Percentiles rank a stretch among this genome's conserved stretches.
Conservation (phyloP, 2,329 filamentous ascomycete species). For the Aureobasidium mangrovei region DNA sequence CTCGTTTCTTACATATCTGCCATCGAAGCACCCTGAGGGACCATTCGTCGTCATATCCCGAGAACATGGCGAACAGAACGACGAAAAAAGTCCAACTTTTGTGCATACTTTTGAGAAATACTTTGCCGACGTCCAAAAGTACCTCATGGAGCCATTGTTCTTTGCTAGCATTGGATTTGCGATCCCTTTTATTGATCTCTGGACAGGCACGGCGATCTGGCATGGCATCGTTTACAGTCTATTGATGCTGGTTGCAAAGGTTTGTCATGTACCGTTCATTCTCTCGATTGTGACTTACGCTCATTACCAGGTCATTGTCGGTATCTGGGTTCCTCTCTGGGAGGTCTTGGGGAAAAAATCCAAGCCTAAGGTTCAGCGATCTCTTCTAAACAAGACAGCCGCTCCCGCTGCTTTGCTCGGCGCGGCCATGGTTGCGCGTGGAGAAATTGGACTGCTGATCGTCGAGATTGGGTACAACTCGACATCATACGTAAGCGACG, state of each 20-base stretch:
- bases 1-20: constrained; percentile 24
- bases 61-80: constrained; percentile 23
- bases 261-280: background rate
- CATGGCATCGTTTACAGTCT: constrained; percentile 23
- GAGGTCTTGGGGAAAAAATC: background rate
- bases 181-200: constrained; percentile 25
- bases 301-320: constrained; percentile 8
- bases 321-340: constrained; percentile 17
- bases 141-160: constrained; percentile 25
- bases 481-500: constrained; percentile 21
- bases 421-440: constrained; percentile 24
- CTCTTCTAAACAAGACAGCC: background rate
- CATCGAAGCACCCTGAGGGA: constrained; percentile 20
- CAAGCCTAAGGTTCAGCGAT: background rate
- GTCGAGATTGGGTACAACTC: constrained; percentile 25
- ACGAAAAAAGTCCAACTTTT: constrained; percentile 24
- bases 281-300: background rate
- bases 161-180: constrained; percentile 27
- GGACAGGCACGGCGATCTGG: constrained; percentile 25
- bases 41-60: constrained; percentile 23
- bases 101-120: constrained; percentile 29
- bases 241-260: constrained; percentile 23
- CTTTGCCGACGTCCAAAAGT: constrained; percentile 40
- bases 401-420: constrained; percentile 17
- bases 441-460: constrained; percentile 25